These are phyloP conservation scores for Sarocladiaceae sp. DNA, from an alignment of 2,329 filamentous ascomycete species.

Conservation along the genomic window DNA sequence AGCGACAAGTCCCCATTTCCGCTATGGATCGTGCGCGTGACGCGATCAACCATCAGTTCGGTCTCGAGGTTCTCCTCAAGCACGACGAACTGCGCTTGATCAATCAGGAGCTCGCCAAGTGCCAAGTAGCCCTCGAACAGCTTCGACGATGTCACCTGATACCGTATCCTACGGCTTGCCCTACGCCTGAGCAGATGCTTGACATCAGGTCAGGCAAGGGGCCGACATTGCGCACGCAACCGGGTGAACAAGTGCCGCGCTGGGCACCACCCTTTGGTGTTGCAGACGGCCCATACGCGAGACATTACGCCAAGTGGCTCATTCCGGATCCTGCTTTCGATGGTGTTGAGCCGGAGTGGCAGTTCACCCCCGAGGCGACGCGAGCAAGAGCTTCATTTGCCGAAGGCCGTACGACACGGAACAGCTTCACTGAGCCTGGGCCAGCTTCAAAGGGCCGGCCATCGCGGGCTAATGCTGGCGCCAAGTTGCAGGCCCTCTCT, in stretches of 20 bases:
- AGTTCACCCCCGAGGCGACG: conserved; percentile 33
- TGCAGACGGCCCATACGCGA: conserved; percentile 83
- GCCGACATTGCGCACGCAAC: conserved; percentile 55
- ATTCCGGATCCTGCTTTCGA: conserved; percentile 85
- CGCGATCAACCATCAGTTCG: conserved; percentile 77
- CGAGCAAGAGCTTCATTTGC: conserved; percentile 35
- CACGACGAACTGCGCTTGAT: conserved; percentile 91
- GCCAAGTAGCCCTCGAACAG: conserved; percentile 88
- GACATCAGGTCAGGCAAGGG: conserved; percentile 71
- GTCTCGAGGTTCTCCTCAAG: conserved; percentile 86
- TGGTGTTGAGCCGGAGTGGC: conserved; percentile 47
- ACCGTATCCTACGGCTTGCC: conserved; percentile 71
- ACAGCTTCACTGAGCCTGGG: conserved; percentile 47
- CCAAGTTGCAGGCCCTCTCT: conserved; percentile 63
- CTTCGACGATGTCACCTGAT: conserved; percentile 87
- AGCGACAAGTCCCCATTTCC: conserved; percentile 10
- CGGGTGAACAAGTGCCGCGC: conserved; percentile 60
- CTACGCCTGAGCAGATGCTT: conserved; percentile 60
- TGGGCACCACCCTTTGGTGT: conserved; percentile 89
- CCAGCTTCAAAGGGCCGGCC: conserved; percentile 45
- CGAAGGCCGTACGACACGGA: conserved; percentile 75
- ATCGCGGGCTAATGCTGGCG: conserved; percentile 43
- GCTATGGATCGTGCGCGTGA: conserved; percentile 55
- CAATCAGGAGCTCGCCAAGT: conserved; percentile 94
- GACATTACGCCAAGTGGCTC: conserved; percentile 94